A percentile compares a stretch with the other conserved stretches of the same genome.
Evolutionary conservation across 176 grass and related monocot species (phyloP).

Genomic region (Rhipidocladum racemiflorum): DNA sequence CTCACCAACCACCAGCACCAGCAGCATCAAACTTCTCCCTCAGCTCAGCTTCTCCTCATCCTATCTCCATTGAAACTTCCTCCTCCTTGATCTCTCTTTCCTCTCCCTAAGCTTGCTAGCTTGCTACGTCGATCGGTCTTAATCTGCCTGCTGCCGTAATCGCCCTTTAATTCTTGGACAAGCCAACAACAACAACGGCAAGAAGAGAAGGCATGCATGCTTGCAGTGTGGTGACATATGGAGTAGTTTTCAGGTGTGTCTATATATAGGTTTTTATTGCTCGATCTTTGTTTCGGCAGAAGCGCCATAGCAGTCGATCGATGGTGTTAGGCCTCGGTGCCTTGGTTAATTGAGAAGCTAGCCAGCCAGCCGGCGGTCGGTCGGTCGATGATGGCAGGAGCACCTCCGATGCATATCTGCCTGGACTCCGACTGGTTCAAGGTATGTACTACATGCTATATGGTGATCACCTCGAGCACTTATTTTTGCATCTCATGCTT

Average conservation of each 20-base stretch:
- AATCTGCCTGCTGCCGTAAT: not conserved
- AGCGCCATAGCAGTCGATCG: not conserved
- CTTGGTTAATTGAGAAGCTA: not conserved
- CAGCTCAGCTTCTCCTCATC: not conserved
- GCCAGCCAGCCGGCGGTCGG: not conserved
- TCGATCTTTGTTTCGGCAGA: constrained; percentile 3
- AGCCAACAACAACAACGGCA: not conserved
- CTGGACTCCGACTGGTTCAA: constrained; percentile 93
- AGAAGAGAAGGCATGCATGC: not conserved
- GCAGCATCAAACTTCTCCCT: not conserved
- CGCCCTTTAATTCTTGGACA: not conserved
- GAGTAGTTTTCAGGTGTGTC: not conserved
- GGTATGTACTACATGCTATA: constrained; percentile 28
- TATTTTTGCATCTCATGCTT: not conserved
- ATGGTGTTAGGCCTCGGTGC: not conserved
- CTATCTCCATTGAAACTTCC: not conserved
- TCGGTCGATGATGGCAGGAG: constrained; percentile 52
- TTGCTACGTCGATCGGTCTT: not conserved
- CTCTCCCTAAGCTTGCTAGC: not conserved
- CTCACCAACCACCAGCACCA: constrained; percentile 25
- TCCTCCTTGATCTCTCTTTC: not conserved
- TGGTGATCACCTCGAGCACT: not conserved
- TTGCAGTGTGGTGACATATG: not conserved
- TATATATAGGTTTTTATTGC: not conserved
- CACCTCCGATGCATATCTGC: constrained; percentile 74